Evolutionary conservation across 2,329 filamentous ascomycete species (phyloP), one percentile per base, ranked within the genome.

Genomic region (Trichoderma sp.): DNA sequence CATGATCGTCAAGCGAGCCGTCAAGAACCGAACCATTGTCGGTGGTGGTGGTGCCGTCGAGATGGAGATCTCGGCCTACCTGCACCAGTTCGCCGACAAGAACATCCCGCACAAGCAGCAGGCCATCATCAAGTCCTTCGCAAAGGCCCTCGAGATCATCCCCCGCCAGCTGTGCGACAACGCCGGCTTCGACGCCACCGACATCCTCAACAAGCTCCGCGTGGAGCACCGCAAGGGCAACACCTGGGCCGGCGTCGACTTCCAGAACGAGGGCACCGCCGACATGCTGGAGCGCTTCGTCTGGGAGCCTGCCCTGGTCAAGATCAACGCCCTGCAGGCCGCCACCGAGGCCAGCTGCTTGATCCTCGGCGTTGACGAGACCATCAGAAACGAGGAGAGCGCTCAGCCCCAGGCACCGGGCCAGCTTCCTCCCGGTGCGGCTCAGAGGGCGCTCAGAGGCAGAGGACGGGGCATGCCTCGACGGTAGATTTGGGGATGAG

Each of bases 1-100:
- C 84, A 99, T 99, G 96, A 97, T 99, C 79, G 96, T 99, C 80
- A 98, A 98, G 90, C 94, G 97, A 73, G 94, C 96, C 32, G 94
- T 98, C 83, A 94, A 93, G 85, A 97, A 98, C 87, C 92, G 92
- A 79, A 93, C 90, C 80, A 97, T 99, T 75, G 96, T 99, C 30
- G 96, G 95, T 59, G 96, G 96, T 77, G 96, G 96, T 77, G 96
- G 96, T 80, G 95, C 96, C 20, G 91, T 88, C 78, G 96, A 99
- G 87, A 98, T 99, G 95, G 96, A 98, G 82, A 83, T 98, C 67
- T 98, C 95, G 7, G 92, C 94, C 50, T 97, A 97, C 84, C 89
- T 99, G 74, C 95, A 98, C 86, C 88, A 89, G 76, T 98, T 92
- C 78, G 96, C 97, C 75, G 95, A 98, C 85, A 92, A 92, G 85